Evolutionary conservation across 805 yeast genomes (phyloP).

Genomic region (Kodamaea jinghongensis): DNA sequence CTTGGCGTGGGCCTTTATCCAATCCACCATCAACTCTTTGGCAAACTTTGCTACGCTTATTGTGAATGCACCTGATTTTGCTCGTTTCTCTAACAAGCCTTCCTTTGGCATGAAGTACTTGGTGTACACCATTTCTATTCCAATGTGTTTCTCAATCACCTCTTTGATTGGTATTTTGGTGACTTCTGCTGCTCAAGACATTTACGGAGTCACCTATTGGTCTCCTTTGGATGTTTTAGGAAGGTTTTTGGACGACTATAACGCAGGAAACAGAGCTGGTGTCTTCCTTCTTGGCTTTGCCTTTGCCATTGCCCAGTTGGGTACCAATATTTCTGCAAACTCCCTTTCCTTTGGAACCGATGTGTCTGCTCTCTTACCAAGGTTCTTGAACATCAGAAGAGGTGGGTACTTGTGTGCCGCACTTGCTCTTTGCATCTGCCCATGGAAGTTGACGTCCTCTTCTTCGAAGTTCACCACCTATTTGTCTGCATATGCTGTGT

Average conservation of each 20-base stretch:
- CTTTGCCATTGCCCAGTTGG: conserved; percentile 73
- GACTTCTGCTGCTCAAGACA: conserved; percentile 68
- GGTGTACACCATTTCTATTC: conserved; percentile 60
- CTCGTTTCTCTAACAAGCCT: conserved; percentile 66
- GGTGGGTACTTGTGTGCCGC: conserved; percentile 78
- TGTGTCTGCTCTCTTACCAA: conserved; percentile 63
- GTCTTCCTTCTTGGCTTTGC: conserved; percentile 71
- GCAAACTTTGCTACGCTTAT: conserved; percentile 90
- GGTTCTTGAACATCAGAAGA: conserved; percentile 68
- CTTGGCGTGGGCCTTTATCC: conserved; percentile 80
- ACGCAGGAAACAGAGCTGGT: conserved; percentile 70
- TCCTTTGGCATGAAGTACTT: conserved; percentile 38
- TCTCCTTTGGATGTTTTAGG: conserved; percentile 76
- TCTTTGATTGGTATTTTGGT: conserved; percentile 83
- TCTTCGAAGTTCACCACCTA: conserved; percentile 77
- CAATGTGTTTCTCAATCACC: conserved; percentile 74
- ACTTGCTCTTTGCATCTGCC: conserved; percentile 69
- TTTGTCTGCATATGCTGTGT: conserved; percentile 76
- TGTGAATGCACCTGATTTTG: conserved; percentile 84
- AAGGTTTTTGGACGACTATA: conserved; percentile 50
- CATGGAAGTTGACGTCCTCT: conserved; percentile 75
- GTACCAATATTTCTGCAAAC: conserved; percentile 73
- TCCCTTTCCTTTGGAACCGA: conserved; percentile 73
- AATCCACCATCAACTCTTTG: conserved; percentile 73
- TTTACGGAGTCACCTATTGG: conserved; percentile 76